These are phyloP conservation scores for Yamadazyma jaroonii DNA, from an alignment of 1,139 yeast species.

Conservation along the genomic window DNA sequence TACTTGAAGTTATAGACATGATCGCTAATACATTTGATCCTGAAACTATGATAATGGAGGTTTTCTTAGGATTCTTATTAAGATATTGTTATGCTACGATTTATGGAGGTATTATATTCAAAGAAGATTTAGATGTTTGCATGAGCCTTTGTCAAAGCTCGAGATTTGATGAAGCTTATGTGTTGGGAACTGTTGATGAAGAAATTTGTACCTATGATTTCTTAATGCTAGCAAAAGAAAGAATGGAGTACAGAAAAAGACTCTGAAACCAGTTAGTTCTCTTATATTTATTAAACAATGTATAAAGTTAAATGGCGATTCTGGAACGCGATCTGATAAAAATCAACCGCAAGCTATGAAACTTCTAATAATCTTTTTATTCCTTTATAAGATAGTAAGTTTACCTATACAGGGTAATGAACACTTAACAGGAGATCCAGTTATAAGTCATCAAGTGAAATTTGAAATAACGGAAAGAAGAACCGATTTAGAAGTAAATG, in stretches of 20 bases:
- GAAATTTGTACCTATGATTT: constrained; percentile 3
- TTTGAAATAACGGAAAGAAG: constrained; percentile 19
- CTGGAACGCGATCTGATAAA: background rate
- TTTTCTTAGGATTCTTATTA: constrained; percentile 2
- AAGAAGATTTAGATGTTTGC: constrained; percentile 2
- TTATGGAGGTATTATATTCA: constrained; percentile 6
- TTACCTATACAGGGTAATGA: constrained; percentile 5
- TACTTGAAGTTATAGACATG: constrained; percentile 1
- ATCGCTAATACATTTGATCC: constrained; percentile 3
- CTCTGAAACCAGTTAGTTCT: background rate
- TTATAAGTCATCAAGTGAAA: constrained; percentile 24
- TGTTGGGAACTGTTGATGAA: constrained; percentile 5
- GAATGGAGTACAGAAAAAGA: background rate
- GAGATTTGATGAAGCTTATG: constrained; percentile 5
- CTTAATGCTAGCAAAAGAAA: background rate
- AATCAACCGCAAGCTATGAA: constrained; percentile 1
- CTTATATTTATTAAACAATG: no score
- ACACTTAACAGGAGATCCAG: constrained; percentile 20
- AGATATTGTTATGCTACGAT: constrained; percentile 4
- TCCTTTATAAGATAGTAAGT: constrained; percentile 1
- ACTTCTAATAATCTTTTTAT: background rate
- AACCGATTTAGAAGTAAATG: constrained; percentile 12
- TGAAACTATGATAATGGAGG: constrained; percentile 3
- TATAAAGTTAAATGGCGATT: background rate
- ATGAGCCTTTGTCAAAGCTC: constrained; percentile 2